Base-by-base conservation (phyloP, 129 eudicot species). In the Chrysanthemum seticuspe region DNA sequence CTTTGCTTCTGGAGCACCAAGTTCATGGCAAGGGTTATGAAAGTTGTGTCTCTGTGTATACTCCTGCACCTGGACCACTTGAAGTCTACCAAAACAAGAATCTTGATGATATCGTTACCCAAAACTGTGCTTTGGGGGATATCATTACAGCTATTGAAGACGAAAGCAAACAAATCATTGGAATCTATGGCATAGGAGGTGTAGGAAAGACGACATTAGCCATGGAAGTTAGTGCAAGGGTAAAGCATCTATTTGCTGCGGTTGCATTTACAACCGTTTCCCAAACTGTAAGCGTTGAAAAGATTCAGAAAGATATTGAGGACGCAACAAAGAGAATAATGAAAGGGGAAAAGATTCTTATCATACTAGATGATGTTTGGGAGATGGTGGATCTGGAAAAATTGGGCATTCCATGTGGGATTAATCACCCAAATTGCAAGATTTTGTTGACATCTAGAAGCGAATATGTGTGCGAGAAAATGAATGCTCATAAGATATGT, bases 291-390 rank as follows among this genome's bases (percentile, higher is more conserved):
- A 68, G 47, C 29, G 13, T 4, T n/a, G 8, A 25, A 47, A 48
- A 11, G 62, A 76, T 67, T 50, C 13, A 58, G 50, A 44, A 61
- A 9, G 70, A 69, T 3, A 48, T 49, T 36, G 12, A 19, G 29
- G 15, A 13, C 3, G 81, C 70, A 16, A 60, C 44, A 59, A 49
- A 56, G 2, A 10, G 10, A 12, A 15, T 60, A 49, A 15, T 10
- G 0, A 13, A 36, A 0, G 29, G 55, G 14, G 27, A 68, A 44
- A 76, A 76, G 55, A 53, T 70, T 2, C 53, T 76, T 3, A 70
- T 76, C 67, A 76, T 76, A n/a, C 2, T 76, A 44, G 70, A 76
- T 48, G 75, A 76, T 27, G n/a, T 76, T 5, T 76, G 75, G 80
- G 44, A 70, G 34, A 21, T 10, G 21, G 2, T 67, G 0, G 52